phyloP scores from a whole-genome alignment of 108 stramenopile species.

The Cyclotella sp. region DNA sequence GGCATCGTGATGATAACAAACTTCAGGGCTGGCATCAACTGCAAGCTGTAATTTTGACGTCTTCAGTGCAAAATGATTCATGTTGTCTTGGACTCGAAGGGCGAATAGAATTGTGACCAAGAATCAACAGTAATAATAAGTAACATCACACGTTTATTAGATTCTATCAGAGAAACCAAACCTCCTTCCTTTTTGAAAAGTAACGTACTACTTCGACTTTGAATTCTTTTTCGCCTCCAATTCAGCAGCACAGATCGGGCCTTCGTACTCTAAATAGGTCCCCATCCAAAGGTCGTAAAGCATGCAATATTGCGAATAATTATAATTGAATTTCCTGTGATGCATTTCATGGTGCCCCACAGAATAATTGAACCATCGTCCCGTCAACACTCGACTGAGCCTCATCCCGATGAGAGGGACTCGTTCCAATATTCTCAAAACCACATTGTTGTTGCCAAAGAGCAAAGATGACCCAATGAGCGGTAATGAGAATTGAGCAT shows the following conservation, averaged over 20 bases:
- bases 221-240: constrained; percentile 38
- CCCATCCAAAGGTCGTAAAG: constrained; percentile 83
- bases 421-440: constrained; percentile 23
- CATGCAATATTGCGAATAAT: constrained; percentile 94
- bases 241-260: constrained; percentile 47
- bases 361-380: constrained; percentile 65
- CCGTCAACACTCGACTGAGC: constrained; percentile 47
- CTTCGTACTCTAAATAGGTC: constrained; percentile 81
- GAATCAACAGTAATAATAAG: too few species aligned
- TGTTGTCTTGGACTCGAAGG: too few species aligned
- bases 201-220: background rate
- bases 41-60: constrained; percentile 4
- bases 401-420: constrained; percentile 68
- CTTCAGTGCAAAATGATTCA: too few species aligned
- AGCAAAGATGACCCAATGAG: constrained; percentile 33
- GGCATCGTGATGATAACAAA: constrained; percentile 79
- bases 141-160: too few species aligned
- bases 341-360: constrained; percentile 94
- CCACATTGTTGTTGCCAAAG: constrained; percentile 23
- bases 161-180: too few species aligned
- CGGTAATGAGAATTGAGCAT: constrained; percentile 61
- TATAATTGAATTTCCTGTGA: constrained; percentile 92
- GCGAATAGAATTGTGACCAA: too few species aligned
- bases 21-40: constrained; percentile 40
- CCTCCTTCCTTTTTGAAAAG: background rate